Evolutionary conservation across 1,284 basidiomycete species (phyloP), one percentile per base, ranked within the genome.

Genomic region (Ceratobasidium sp.): DNA sequence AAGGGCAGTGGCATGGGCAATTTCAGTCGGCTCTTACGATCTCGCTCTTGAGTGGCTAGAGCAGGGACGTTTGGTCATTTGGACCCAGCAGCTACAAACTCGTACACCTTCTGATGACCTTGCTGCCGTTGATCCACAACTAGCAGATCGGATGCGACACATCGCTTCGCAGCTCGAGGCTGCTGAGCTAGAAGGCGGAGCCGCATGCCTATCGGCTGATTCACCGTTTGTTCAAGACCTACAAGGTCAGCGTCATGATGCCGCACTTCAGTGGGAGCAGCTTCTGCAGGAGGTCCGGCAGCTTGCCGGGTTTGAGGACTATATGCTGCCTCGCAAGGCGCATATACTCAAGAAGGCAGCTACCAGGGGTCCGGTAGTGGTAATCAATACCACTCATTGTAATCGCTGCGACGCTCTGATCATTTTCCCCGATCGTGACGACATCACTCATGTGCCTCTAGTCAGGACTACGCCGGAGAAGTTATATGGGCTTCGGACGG

Each of bases 31-130:
- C 12, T 1, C 20, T 15, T 51, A 73, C n/a, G 58, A 63, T 1
- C 44, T 42, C 0, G 56, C 71, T 28, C 9, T 73, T 10, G 71
- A 73, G 42, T 73, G 71, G 71, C 56, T 73, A 2, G 71, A 73
- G 26, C 42, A 60, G 33, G 71, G 56, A 1, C 40, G 71, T 7
- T 73, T 39, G 2, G 23, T 73, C 18, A n/a, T 73, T 2, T 73
- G 71, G 71, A 39, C 44, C 18, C 71, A 73, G 49, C 40, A 44
- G 40, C 53, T 71, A 9, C 33, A 71, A n/a, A 28, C 9, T 33
- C 69, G 69, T 7, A 63, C 71, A 28, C 71, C 71, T n/a, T 26
- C 63, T 49, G 58, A 61, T 20, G 28, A 51, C 26, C 46, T 73
- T 1, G 9, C 6, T 7, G 13, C 12, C 1, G 12, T 33, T 3